Evolutionary conservation across 2,329 filamentous ascomycete species (phyloP).

Genomic region (Pyricularia sp.): DNA sequence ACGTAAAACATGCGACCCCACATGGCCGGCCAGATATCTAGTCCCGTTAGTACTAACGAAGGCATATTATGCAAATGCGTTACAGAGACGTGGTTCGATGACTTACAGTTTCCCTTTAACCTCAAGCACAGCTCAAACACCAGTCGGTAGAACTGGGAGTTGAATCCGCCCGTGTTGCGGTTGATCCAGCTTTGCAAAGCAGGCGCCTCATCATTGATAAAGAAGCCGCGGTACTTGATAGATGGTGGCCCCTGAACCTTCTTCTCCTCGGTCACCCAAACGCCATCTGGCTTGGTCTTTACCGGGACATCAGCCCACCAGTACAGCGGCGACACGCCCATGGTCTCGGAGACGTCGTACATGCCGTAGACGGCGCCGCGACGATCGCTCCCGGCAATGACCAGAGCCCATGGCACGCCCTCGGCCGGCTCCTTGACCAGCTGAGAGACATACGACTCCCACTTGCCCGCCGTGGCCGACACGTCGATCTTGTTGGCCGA

Average conservation of each 20-base stretch:
- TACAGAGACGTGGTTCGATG: neutral
- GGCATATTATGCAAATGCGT: neutral
- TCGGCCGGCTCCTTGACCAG: slow-evolving; percentile 30
- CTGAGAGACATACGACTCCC: slow-evolving; percentile 43
- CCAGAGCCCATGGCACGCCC: slow-evolving; percentile 27
- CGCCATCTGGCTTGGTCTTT: slow-evolving; percentile 35
- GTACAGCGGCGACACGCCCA: slow-evolving; percentile 51
- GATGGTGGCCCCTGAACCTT: slow-evolving; percentile 39
- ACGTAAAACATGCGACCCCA: slow-evolving; percentile 49
- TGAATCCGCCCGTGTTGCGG: slow-evolving; percentile 13
- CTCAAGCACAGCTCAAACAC: slow-evolving; percentile 48
- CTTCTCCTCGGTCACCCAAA: slow-evolving; percentile 23
- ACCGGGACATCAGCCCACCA: slow-evolving; percentile 45
- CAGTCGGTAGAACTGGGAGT: slow-evolving; percentile 37
- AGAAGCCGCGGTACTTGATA: slow-evolving; percentile 49
- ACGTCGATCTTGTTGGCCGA: slow-evolving; percentile 35
- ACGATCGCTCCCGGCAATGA: slow-evolving; percentile 47
- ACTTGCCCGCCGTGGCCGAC: slow-evolving; percentile 35
- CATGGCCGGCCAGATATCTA: slow-evolving; percentile 46
- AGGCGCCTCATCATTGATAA: slow-evolving; percentile 51
- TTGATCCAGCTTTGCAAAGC: slow-evolving; percentile 40
- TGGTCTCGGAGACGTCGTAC: slow-evolving; percentile 49
- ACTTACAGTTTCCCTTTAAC: slow-evolving; percentile 37
- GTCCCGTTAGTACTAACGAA: neutral
- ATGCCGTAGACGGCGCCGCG: slow-evolving; percentile 47